Percentiles rank a stretch among this genome's conserved stretches.
Evolutionary conservation across 2,329 filamentous ascomycete genomes (phyloP).

Genomic region (Trichoderma pleuroti): DNA sequence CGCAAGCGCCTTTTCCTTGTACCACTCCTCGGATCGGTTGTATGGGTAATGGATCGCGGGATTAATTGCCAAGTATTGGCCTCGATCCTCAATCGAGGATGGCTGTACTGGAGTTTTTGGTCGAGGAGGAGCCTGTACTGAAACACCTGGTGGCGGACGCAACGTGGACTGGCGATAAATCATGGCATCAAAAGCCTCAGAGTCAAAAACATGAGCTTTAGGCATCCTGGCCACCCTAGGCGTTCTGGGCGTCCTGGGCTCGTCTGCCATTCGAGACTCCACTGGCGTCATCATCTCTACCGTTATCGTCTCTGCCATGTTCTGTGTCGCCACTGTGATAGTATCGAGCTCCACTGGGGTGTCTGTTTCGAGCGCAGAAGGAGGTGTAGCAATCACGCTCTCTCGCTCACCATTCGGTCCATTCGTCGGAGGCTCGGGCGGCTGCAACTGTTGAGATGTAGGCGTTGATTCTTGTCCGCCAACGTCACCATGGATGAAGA

Average conservation of each 20-base stretch:
- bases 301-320: background rate
- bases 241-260: background rate
- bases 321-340: background rate
- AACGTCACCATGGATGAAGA: background rate
- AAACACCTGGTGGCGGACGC: slow-evolving; percentile 27
- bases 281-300: background rate
- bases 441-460: background rate
- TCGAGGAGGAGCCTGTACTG: slow-evolving; percentile 15
- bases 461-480: background rate
- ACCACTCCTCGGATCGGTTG: slow-evolving; percentile 44
- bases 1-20: slow-evolving; percentile 45
- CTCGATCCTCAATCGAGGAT: slow-evolving; percentile 25
- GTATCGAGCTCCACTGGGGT: background rate
- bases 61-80: slow-evolving; percentile 46
- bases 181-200: slow-evolving; percentile 35
- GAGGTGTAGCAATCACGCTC: background rate
- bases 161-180: slow-evolving; percentile 38
- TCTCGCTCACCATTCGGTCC: background rate
- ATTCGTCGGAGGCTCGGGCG: background rate
- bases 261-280: background rate
- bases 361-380: background rate
- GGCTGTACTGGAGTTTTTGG: slow-evolving; percentile 6
- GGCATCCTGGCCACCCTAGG: background rate
- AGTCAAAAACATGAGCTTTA: slow-evolving; percentile 19
- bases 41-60: slow-evolving; percentile 49